Evolutionary conservation across 176 grass and related monocot species (phyloP).

Genomic region (Oryza punctata): DNA sequence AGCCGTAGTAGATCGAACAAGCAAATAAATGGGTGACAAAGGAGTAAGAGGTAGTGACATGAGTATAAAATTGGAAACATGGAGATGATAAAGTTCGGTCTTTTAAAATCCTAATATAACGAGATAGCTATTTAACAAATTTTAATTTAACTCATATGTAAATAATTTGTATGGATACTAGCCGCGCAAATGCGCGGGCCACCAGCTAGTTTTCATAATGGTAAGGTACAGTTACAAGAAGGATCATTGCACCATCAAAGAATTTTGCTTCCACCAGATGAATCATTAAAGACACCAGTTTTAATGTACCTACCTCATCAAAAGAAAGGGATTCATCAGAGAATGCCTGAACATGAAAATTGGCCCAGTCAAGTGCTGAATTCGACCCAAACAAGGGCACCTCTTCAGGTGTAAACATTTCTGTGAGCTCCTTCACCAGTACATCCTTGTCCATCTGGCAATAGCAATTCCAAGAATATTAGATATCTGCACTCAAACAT

Average conservation of each 20-base stretch:
- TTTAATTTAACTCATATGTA: too few relatives aligned
- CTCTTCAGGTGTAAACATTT: constrained; percentile 85
- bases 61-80: too few relatives aligned
- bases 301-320: constrained; percentile 63
- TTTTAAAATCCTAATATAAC: too few relatives aligned
- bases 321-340: constrained; percentile 96
- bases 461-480: constrained; percentile 35
- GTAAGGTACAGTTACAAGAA: constrained; percentile 9
- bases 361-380: constrained; percentile 78
- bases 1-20: too few relatives aligned
- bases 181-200: too few relatives aligned
- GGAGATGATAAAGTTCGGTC: too few relatives aligned
- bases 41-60: too few relatives aligned
- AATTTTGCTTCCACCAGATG: constrained; percentile 13
- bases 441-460: constrained; percentile 67
- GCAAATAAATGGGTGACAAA: too few relatives aligned
- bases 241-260: constrained; percentile 17
- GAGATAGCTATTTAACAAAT: too few relatives aligned
- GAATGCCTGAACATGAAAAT: constrained; percentile 54
- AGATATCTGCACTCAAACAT: neutral
- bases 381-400: constrained; percentile 77
- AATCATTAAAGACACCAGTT: constrained; percentile 8
- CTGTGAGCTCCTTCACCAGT: constrained; percentile 58
- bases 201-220: constrained; percentile 13
- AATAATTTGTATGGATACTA: too few relatives aligned